These are phyloP conservation scores for Candida xiaguanensis DNA, from an alignment of 805 yeast species.

Conservation along the genomic window DNA sequence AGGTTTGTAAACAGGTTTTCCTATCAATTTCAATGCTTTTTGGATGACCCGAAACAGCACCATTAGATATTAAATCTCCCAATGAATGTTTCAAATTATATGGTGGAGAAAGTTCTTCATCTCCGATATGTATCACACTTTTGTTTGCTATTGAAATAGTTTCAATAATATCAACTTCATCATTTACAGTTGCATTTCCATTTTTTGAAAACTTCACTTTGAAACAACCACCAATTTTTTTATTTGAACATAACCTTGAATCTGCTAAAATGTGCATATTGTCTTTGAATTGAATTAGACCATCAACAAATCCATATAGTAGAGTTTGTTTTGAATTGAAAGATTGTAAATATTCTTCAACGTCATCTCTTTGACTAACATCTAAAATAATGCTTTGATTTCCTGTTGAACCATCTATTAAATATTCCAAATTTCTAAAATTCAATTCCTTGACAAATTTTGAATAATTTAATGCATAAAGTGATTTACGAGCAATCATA, in stretches of 20 bases:
- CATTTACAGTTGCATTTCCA: conserved; percentile 45
- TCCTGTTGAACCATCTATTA: conserved; percentile 51
- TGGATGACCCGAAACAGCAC: conserved; percentile 22
- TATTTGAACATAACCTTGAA: conserved; percentile 55
- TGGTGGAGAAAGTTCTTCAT: conserved; percentile 62
- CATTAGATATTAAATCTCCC: conserved; percentile 41
- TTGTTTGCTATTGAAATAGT: conserved; percentile 51
- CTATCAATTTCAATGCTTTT: conserved; percentile 32
- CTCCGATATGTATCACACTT: conserved; percentile 62
- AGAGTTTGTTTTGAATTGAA: conserved; percentile 34
- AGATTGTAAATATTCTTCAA: conserved; percentile 18
- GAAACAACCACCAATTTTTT: conserved; percentile 58
- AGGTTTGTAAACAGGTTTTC: conserved; percentile 56
- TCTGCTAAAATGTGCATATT: conserved; percentile 35
- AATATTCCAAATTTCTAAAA: conserved; percentile 50
- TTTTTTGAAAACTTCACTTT: conserved; percentile 28
- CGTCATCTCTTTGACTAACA: conserved; percentile 31
- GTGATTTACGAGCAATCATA: conserved; percentile 32
- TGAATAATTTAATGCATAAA: conserved; percentile 46
- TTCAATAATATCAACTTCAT: conserved; percentile 44
- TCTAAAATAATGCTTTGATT: conserved; percentile 64
- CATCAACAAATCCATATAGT: conserved; percentile 64
- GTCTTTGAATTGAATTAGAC: conserved; percentile 29
- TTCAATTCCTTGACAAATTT: conserved; percentile 67
- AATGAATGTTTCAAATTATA: conserved; percentile 59